phyloP scores from a whole-genome alignment of 2,329 filamentous ascomycete species.

The Chaetothyriales sp. region DNA sequence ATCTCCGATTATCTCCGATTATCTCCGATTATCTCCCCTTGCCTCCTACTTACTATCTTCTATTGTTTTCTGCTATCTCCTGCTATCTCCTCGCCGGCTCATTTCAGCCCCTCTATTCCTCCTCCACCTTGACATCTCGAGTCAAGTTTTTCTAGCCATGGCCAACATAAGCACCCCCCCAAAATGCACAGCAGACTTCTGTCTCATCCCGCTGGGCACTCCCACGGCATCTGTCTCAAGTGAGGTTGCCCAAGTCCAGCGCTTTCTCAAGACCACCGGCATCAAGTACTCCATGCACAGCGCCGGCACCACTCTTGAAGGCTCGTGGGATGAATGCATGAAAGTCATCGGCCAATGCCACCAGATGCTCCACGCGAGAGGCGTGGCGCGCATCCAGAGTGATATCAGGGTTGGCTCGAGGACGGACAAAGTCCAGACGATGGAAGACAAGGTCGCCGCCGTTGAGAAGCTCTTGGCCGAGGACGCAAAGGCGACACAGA shows the following conservation, averaged over 20 bases:
- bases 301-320: slow-evolving; percentile 86
- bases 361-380: slow-evolving; percentile 58
- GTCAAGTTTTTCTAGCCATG: not conserved
- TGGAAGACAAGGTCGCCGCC: slow-evolving; percentile 61
- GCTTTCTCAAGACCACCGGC: slow-evolving; percentile 65
- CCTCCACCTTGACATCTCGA: not conserved
- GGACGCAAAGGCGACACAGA: slow-evolving; percentile 5
- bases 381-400: slow-evolving; percentile 71
- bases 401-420: slow-evolving; percentile 77
- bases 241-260: slow-evolving; percentile 80
- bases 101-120: no score
- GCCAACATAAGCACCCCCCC: slow-evolving; percentile 43
- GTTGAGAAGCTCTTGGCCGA: slow-evolving; percentile 40
- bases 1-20: not conserved
- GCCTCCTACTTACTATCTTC: no score
- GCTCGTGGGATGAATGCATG: slow-evolving; percentile 81
- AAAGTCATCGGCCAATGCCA: slow-evolving; percentile 75
- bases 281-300: slow-evolving; percentile 82
- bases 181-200: slow-evolving; percentile 78
- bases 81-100: no score
- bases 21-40: not conserved
- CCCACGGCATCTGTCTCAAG: slow-evolving; percentile 60
- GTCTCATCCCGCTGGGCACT: slow-evolving; percentile 79
- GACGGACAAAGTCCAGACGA: slow-evolving; percentile 73
- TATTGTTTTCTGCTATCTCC: no score